These are phyloP conservation scores for Didymellaceae sp. DNA, from an alignment of 2,329 filamentous ascomycete genomes.

Conservation along the genomic window DNA sequence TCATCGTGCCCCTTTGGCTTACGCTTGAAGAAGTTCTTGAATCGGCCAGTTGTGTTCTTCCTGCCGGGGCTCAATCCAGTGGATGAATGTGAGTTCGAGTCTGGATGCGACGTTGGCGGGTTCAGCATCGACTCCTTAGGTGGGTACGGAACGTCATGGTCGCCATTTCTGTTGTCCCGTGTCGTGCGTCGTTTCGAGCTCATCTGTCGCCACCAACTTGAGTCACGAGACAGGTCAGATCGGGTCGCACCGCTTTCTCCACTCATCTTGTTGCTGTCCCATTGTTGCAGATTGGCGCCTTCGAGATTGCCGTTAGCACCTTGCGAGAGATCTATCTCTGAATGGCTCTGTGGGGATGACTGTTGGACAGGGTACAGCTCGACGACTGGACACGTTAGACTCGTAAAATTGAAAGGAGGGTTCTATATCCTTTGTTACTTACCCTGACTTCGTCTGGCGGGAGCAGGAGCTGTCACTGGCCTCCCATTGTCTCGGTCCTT, in stretches of 20 bases:
- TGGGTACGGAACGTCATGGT: conserved; percentile 30
- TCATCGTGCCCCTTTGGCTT: conserved; percentile 39
- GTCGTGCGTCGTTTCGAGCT: conserved; percentile 36
- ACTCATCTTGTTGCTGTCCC: conserved; percentile 42
- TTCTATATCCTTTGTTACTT: conserved; percentile 26
- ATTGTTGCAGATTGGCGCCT: conserved; percentile 39
- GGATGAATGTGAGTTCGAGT: conserved; percentile 16
- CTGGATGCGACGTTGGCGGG: conserved; percentile 27
- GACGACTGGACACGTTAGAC: conserved; percentile 27
- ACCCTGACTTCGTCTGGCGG: conserved; percentile 44
- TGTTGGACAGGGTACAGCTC: conserved; percentile 41
- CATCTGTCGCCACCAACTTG: conserved; percentile 46
- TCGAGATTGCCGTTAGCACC: conserved; percentile 42
- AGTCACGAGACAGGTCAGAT: conserved; percentile 41
- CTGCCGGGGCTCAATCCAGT: conserved; percentile 33
- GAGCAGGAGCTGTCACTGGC: conserved; percentile 46
- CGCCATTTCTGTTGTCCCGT: conserved; percentile 40
- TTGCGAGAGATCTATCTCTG: conserved; percentile 43
- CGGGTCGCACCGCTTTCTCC: conserved; percentile 38
- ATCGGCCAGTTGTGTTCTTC: conserved; percentile 41
- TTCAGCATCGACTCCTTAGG: conserved; percentile 37
- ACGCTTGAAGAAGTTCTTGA: conserved; percentile 47
- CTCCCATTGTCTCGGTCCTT: conserved; percentile 34
- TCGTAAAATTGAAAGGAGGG: background rate
- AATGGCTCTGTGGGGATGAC: conserved; percentile 42